Conservation (phyloP, 805 yeast species). For the Yamadazyma sp. region DNA sequence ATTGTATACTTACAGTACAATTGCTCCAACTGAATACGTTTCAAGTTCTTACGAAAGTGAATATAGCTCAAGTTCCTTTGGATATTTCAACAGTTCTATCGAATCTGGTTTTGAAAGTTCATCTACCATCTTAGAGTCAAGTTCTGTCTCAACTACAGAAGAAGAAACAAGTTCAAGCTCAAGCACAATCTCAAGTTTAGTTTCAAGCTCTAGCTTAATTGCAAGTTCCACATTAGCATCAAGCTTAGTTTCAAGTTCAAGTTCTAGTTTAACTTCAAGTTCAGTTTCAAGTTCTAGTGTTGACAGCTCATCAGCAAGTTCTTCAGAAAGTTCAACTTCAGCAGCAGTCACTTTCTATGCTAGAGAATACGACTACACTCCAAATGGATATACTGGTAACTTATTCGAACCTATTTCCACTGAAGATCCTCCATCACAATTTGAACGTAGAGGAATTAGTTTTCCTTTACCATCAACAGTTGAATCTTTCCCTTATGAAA, state of each 20-base stretch:
- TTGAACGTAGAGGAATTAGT: constrained; percentile 44
- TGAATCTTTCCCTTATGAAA: constrained; percentile 47
- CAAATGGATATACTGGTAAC: constrained; percentile 27
- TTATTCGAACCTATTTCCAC: constrained; percentile 48
- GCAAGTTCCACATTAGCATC: background rate
- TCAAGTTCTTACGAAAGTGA: too few relatives aligned
- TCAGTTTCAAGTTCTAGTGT: too few relatives aligned
- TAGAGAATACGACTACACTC: constrained; percentile 2
- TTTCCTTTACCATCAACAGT: constrained; percentile 48
- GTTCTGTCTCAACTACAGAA: background rate
- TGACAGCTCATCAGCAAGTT: background rate
- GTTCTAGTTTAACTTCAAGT: background rate
- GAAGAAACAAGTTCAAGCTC: background rate
- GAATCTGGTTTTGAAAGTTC: background rate
- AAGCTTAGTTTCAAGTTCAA: background rate
- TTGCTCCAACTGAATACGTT: too few relatives aligned
- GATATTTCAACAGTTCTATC: constrained; percentile 2
- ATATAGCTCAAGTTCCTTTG: background rate
- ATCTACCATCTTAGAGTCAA: background rate
- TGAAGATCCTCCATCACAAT: constrained; percentile 29
- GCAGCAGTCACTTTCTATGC: background rate
- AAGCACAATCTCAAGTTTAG: background rate
- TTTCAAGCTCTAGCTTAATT: background rate
- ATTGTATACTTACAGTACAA: too few relatives aligned
- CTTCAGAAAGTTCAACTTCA: background rate